Evolutionary conservation across 2,329 filamentous ascomycete genomes (phyloP), one percentile per base, ranked within the genome.

Genomic region (Grosmannia serpens): DNA sequence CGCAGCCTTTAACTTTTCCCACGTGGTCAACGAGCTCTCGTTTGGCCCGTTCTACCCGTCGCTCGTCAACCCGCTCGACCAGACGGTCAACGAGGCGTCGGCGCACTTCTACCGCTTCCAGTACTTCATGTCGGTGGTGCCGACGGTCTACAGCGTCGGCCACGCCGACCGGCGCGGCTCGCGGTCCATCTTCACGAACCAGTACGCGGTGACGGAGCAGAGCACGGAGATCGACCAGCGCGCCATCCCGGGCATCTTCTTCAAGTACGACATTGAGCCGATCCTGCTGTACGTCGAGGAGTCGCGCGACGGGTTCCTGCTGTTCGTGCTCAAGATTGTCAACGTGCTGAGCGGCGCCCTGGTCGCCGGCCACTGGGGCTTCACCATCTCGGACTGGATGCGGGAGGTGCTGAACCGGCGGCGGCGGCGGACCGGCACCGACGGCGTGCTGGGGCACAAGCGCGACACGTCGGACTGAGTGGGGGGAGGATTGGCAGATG

Each of bases 201-300:
- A 99, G 73, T 99, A 99, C 76, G 94, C 92, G 61, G 94, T 96
- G 0, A 97, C 91, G 0, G 89, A 91, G 69, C 91, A 97, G 76
- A 87, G 82, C 65, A 83, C 85, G 66, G 74, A 78, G 41, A 80
- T 95, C 49, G 76, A 78, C 58, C 87, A 95, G 67, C 84, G 78
- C 65, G 75, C 77, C 60, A 82, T 96, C 1, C 94, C 94, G 0
- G 94, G 94, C 35, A 84, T 99, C 62, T 99, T 97, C 70, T 89
- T 99, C 81, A 99, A 97, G 76, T 99, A 95, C 74, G 92, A 97
- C 70, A 96, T 99, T 66, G 94, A 99, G 77, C 94, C 94, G 1
- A 91, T 99, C 66, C 76, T 94, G 70, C 77, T 99, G 57, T 86
- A 87, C 31, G 86, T 99, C 49, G 86, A 87, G 62, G 92, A 97